Conservation (phyloP, 2,329 filamentous ascomycete species). For the Ceratocystis destructans region DNA sequence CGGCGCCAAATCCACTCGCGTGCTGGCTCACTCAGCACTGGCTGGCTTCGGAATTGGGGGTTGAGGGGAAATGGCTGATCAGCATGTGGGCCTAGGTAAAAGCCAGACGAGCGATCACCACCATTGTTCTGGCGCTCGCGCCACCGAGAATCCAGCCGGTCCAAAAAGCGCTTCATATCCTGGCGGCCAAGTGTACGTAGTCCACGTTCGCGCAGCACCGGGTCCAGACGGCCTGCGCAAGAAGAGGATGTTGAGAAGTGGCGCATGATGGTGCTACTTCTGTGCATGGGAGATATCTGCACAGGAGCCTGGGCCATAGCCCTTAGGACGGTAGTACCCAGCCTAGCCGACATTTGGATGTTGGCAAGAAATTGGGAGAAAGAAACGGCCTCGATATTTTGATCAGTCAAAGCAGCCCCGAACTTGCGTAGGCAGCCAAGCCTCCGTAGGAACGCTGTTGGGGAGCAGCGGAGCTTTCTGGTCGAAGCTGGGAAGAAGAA, state of each 20-base stretch:
- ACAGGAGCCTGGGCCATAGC: neutral
- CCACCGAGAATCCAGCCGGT: constrained; percentile 20
- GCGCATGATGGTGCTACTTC: neutral
- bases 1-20: constrained; percentile 60
- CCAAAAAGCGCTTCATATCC: constrained; percentile 18
- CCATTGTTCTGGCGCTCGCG: constrained; percentile 18
- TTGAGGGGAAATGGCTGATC: constrained; percentile 63
- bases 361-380: neutral
- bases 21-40: constrained; percentile 59
- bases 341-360: neutral
- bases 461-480: constrained; percentile 21
- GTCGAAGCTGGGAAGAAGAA: constrained; percentile 15
- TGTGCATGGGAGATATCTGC: neutral
- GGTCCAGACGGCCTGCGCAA: constrained; percentile 15
- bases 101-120: constrained; percentile 22
- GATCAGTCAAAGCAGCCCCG: neutral
- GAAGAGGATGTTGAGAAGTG: constrained; percentile 5
- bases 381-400: neutral
- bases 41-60: constrained; percentile 51
- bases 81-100: constrained; percentile 29
- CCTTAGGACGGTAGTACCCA: neutral
- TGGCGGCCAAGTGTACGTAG: constrained; percentile 17
- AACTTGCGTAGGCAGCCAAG: neutral
- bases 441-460: constrained; percentile 2
- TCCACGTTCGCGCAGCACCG: constrained; percentile 13